phyloP scores from a whole-genome alignment of 106 monocot genomes.

The Acorus gramineus region DNA sequence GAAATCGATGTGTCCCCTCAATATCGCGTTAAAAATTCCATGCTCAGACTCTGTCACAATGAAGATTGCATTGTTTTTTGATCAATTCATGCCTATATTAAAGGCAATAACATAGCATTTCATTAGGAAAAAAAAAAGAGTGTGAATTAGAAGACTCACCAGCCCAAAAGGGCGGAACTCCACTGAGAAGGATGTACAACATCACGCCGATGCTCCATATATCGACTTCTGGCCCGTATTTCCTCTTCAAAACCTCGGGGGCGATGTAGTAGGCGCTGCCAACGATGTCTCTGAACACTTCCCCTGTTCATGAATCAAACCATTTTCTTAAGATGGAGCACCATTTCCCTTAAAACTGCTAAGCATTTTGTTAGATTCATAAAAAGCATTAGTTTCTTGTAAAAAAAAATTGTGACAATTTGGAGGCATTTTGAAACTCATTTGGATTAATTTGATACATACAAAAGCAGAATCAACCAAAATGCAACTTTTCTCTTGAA shows the following conservation, averaged over 20 bases:
- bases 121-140: neutral
- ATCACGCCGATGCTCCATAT: conserved; percentile 67
- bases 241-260: conserved; percentile 56
- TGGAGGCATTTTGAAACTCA: no score
- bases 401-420: no score
- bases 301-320: conserved; percentile 19
- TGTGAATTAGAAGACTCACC: conserved; percentile 18
- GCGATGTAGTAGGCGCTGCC: conserved; percentile 71
- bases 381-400: no score
- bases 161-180: conserved; percentile 73
- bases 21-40: conserved; percentile 59
- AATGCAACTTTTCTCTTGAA: no score
- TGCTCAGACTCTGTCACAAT: conserved; percentile 36
- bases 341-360: no score
- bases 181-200: conserved; percentile 57
- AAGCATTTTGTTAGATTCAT: no score
- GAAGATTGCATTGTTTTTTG: no score
- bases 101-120: no score
- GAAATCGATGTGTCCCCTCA: conserved; percentile 49
- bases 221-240: conserved; percentile 54
- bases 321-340: no score
- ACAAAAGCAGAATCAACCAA: no score
- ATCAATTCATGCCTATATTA: no score
- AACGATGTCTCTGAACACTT: conserved; percentile 52
- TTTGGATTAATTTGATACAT: no score